Evolutionary conservation across 345 rosid genomes (phyloP).

Genomic region (Brassica carinata): DNA sequence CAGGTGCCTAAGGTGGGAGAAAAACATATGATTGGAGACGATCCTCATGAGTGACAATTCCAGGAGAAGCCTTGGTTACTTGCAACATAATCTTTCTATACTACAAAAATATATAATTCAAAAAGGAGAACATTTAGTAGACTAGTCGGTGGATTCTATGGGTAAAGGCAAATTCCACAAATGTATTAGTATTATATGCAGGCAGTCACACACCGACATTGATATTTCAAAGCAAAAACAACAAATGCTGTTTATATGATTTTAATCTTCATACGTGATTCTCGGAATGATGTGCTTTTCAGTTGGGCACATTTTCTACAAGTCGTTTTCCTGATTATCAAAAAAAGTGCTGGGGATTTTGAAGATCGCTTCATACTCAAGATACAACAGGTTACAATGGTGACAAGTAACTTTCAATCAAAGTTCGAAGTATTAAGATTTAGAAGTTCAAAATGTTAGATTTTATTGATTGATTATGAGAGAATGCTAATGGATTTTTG

Average conservation of each 20-base stretch:
- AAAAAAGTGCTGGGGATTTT: not conserved
- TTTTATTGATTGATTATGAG: not conserved
- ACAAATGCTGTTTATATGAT: not conserved
- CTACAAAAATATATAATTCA: not conserved
- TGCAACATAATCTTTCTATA: not conserved
- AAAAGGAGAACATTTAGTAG: not conserved
- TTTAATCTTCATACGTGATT: constrained; percentile 16
- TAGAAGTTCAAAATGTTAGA: not conserved
- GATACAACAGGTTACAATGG: not conserved
- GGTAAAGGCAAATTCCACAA: constrained; percentile 14
- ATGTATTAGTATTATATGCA: constrained; percentile 5
- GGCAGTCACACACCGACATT: not conserved
- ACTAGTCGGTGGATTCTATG: constrained; percentile 26
- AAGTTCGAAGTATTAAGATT: not conserved
- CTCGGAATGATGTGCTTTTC: not conserved
- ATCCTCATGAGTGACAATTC: not conserved
- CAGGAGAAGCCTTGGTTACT: not conserved
- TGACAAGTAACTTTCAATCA: not conserved
- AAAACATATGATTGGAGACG: not conserved
- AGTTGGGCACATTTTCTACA: not conserved
- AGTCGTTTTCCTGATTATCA: not conserved
- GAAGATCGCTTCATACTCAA: not conserved
- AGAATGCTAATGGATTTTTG: not conserved
- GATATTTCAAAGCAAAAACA: not conserved
- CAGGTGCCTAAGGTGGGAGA: not conserved